Base-by-base conservation (phyloP, 2,329 filamentous ascomycete genomes). In the Ophiostoma novo-ulmi region DNA sequence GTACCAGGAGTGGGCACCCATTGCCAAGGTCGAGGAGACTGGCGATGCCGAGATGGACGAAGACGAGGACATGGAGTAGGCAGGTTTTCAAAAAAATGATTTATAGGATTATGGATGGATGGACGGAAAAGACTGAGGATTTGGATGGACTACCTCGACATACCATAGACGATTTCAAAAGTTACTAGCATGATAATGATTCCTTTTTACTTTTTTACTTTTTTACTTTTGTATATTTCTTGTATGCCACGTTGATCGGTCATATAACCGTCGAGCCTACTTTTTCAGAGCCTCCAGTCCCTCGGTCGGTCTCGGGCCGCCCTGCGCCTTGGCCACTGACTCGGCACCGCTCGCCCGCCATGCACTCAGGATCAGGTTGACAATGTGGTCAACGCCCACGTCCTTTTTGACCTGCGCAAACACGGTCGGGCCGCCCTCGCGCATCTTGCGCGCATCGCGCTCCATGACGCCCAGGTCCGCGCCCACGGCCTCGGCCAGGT, bases 401-500 rank as follows among this genome's bases (percentile, higher is more conserved):
- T 89, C 89, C 80, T 93, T 90, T 87, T 98, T 99, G n/a, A 99
- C 94, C 82, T 97, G 93, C 0, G 94, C 94, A 78, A 98, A 97
- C 3, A 99, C 91, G 0, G 94, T 97, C 5, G 95, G 95, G 0
- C 95, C 95, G 1, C 93, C 94, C 80, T 98, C 94, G 69, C 95
- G 86, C 88, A 99, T 99, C 85, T 94, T 94, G 76, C 92, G 85
- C 17, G 94, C 91, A 81, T 98, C 95, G 71, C 93, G 83, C 82
- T 98, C 95, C 95, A 99, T 99, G 63, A 99, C 92, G 26, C 82
- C 85, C 75, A 99, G 79, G 80, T 98, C 95, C 0, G 95, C 95
- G 17, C 95, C 95, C 35, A 99, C 89, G 6, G 91, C 88, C 81
- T 94, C 90, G 0, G 95, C 94, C 74, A 99, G 80, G 81, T 99